Conservation (phyloP, 345 rosid species). For the Camelina hispida region DNA sequence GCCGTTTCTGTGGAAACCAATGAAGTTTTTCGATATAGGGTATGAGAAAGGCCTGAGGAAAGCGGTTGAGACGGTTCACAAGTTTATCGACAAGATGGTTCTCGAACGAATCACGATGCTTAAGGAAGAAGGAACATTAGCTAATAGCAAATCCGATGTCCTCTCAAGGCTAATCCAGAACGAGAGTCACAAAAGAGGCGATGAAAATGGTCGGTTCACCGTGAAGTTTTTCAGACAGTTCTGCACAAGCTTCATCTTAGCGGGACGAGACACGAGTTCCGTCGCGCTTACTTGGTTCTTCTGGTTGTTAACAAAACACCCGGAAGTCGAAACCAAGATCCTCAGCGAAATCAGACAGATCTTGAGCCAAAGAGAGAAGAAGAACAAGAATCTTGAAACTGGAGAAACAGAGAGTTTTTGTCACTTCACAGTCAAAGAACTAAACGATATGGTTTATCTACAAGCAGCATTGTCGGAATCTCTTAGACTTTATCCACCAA, state of each 20-base stretch:
- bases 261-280: slow-evolving; percentile 83
- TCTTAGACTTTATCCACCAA: slow-evolving; percentile 74
- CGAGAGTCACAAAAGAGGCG: slow-evolving; percentile 37
- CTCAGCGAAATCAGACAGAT: slow-evolving; percentile 48
- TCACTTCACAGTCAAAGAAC: slow-evolving; percentile 55
- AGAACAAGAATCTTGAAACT: neutral
- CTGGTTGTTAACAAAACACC: slow-evolving; percentile 63
- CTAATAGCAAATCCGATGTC: slow-evolving; percentile 56
- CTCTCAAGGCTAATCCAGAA: slow-evolving; percentile 62
- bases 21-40: slow-evolving; percentile 65
- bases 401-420: neutral
- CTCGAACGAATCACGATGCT: slow-evolving; percentile 43
- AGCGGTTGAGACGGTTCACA: slow-evolving; percentile 66
- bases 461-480: slow-evolving; percentile 78
- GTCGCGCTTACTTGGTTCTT: slow-evolving; percentile 80
- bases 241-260: slow-evolving; percentile 69
- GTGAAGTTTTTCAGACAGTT: slow-evolving; percentile 63
- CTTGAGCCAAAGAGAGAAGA: slow-evolving; percentile 19
- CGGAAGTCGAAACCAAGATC: slow-evolving; percentile 61
- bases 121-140: slow-evolving; percentile 40
- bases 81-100: slow-evolving; percentile 59
- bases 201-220: slow-evolving; percentile 36
- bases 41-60: slow-evolving; percentile 59
- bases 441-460: slow-evolving; percentile 67
- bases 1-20: slow-evolving; percentile 67